Evolutionary conservation across 306 rosid genomes (phyloP), one percentile per base, ranked within the genome.

Genomic region (Acacia crassicarpa): DNA sequence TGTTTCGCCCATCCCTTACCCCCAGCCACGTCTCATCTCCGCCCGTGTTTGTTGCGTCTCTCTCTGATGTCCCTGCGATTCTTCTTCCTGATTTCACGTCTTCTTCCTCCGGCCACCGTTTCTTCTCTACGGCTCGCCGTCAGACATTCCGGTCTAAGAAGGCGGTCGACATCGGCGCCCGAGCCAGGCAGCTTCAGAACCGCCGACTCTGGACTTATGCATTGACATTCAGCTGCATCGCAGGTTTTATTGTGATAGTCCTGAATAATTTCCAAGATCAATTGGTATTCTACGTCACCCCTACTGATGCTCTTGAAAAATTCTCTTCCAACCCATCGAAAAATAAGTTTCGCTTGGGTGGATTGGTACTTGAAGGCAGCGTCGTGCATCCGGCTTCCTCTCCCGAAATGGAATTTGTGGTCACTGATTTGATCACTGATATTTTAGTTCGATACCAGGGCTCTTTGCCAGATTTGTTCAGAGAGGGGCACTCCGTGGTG

Each of bases 401-500:
- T 4, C 83, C 92, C 6, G 97, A 90, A 35, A 87, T 92, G 78
- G 99, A 95, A 85, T 93, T 95, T 80, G 96, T 95, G 15, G 49
- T 95, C 84, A 91, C 99, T 9, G 99, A 95, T 81, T 84, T 95
- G 63, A 84, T 93, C 77, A 92, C 98, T 4, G 99, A 95, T 74
- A 95, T 95, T 2, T 82, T 95, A 35, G 97, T 95, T 69, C 91
- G 97, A 11, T 86, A 85, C 75, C 20, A 90, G 32, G 99, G 99
- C 1, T 87, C 96, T 0, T 66, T 95, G 75, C 99, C 98, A 2
- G 99, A 95, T 80, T 78, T 95, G 86, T 95, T 95, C 49, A 81
- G 98, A 62, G 99, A 95, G 72, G 99, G 99, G 0, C 98, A 95
- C 70, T 93, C 99, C 7, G 97, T 89, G 45, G 98, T 95, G 75